Evolutionary conservation across 495 filamentous ascomycete species (phyloP), one percentile per base, ranked within the genome.

Genomic region (Chaetomium tenue): DNA sequence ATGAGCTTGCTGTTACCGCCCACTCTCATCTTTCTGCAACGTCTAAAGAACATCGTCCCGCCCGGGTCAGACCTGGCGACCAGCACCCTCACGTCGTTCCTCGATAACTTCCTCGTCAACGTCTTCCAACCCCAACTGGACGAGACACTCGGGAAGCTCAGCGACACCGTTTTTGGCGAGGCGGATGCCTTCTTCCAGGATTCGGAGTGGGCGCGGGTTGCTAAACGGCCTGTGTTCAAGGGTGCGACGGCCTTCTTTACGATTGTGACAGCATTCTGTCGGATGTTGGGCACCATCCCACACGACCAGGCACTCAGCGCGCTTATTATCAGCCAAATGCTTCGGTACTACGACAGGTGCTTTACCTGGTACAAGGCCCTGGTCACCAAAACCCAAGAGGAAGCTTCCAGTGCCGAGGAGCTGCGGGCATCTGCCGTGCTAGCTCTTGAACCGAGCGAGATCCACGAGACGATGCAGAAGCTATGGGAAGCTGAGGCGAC

Each of bases 91-190:
- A 97, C 94, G 2, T 93, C 91, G 25, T 99, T 99, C 77, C 84
- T 99, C 13, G 94, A 99, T 73, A 95, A 99, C 73, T 98, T 98
- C 76, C 85, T 99, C 60, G 88, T 98, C 75, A 98, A 98, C 70
- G 93, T 98, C 42, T 99, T 99, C 79, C 89, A 93, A 61, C 94
- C 94, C 22, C 95, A 97, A 70, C 78, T 99, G 16, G 94, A 99
- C 59, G 94, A 99, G 71, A 97, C 95, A 0, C 85, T 99, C 8
- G 87, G 88, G 15, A 95, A 99, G 71, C 81, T 96, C 33, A 91
- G 91, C 74, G 88, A 89, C 39, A 84, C 89, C 51, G 89, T 89
- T 22, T 90, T 93, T 72, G 89, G 89, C 68, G 91, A 93, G 51
- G 72, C 87, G 12, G 91, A 97, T 74, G 89, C 92, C 20, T 99